A percentile compares a stretch with the other conserved stretches of the same genome.
Conservation (phyloP, 2,329 filamentous ascomycete genomes). For the Xylaria sp. region DNA sequence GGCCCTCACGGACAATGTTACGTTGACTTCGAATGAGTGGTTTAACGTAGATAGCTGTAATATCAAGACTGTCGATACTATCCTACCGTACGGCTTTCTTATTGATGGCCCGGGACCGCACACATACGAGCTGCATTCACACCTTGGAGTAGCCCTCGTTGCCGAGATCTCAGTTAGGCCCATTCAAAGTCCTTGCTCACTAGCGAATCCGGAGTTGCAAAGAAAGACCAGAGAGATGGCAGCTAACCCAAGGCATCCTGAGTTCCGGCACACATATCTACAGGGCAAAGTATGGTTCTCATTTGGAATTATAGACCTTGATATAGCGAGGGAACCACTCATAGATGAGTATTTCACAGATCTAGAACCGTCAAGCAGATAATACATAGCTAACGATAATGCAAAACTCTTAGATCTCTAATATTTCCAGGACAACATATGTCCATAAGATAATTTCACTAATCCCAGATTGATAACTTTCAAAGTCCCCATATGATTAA, state of each 20-base stretch:
- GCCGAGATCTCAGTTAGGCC: conserved; percentile 35
- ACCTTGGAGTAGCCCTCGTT: conserved; percentile 37
- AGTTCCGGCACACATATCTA: conserved; percentile 36
- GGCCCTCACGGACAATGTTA: neutral
- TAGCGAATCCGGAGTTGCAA: conserved; percentile 34
- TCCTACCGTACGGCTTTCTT: conserved; percentile 25
- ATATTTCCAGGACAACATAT: no score
- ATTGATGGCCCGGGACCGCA: conserved; percentile 33
- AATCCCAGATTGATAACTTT: neutral
- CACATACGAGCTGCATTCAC: conserved; percentile 36
- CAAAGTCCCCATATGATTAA: neutral
- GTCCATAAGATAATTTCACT: no score
- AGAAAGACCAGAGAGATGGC: conserved; percentile 33
- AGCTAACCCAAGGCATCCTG: conserved; percentile 24
- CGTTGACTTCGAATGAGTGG: conserved; percentile 28
- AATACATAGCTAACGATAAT: no score
- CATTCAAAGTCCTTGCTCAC: conserved; percentile 29
- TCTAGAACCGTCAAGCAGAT: no score
- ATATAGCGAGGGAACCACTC: conserved; percentile 31
- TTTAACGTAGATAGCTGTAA: conserved; percentile 39
- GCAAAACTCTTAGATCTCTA: no score
- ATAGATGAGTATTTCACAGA: neutral
- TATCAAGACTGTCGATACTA: conserved; percentile 34
- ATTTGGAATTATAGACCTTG: conserved; percentile 36
- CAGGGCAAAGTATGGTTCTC: conserved; percentile 40